Base-by-base conservation (phyloP, 2,329 filamentous ascomycete genomes). In the Trichoderma pleuroti region DNA sequence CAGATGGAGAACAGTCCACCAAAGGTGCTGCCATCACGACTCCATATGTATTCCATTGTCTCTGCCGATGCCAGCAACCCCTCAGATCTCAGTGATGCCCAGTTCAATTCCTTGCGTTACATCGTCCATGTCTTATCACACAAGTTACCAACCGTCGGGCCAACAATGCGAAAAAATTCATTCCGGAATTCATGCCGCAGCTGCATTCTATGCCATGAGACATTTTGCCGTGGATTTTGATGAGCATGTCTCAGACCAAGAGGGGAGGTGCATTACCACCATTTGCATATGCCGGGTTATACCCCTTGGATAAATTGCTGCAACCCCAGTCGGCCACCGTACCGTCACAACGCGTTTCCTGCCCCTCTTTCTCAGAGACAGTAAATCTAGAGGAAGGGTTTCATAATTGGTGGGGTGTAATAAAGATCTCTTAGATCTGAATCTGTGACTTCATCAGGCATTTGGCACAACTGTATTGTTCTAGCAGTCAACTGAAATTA, bases 271-370 rank as follows among this genome's bases (percentile, higher is more conserved):
- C 70, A 71, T 63, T 54, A 59, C 63, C 52, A 49, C 26, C 26
- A 21, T 68, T n/a, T 56, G 26, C 28, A 32, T 28, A 71, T 71
- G 63, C 57, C 56, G 63, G 49, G 24, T 46, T 12, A 32, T 62
- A 56, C n/a, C 63, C 70, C 70, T 62, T 71, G 70, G 56, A 61
- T 67, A 67, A 67, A 62, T 71, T 32, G 56, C 46, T 67, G 70
- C 63, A 71, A 71, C 70, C 62, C 63, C 39, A 70, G 39, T 34
- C 24, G 56, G 52, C 11, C 68, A 54, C 26, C 39, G 8, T 66
- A 42, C 49, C 11, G 39, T 60, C 39, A 36, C 56, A 61, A 26
- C 28, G 39, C 42, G 36, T 62, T 39, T 18, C 21, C 36, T 61
- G 24, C 65, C 65, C 39, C 54, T 59, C 65, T 14, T 60, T 39